phyloP scores from a whole-genome alignment of 345 rosid genomes.

The Litchi chinensis region DNA sequence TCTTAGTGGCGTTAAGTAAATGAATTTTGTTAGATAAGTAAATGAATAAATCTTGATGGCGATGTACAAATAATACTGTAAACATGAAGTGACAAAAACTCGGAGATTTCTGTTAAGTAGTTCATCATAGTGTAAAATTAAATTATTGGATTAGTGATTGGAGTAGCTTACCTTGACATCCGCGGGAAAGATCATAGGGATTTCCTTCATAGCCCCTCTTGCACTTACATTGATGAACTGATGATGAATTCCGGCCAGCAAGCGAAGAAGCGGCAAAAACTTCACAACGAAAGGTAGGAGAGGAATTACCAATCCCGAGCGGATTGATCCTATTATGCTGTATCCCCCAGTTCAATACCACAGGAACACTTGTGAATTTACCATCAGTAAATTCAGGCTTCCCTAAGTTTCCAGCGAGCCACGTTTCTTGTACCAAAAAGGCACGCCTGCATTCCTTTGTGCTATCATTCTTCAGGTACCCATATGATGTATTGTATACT shows the following conservation, averaged over 20 bases:
- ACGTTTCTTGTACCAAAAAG: background rate
- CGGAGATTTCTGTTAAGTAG: too few relatives aligned
- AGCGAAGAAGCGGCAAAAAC: background rate
- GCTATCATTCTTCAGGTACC: too few relatives aligned
- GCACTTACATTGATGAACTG: background rate
- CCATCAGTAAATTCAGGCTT: too few relatives aligned
- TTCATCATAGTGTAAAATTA: too few relatives aligned
- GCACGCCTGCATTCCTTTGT: background rate
- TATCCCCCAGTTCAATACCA: background rate
- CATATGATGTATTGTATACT: background rate
- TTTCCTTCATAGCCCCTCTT: background rate
- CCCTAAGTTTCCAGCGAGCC: background rate
- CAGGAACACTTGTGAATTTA: background rate
- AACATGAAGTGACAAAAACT: too few relatives aligned
- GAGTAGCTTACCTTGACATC: slow-evolving; percentile 3
- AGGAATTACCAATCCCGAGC: too few relatives aligned
- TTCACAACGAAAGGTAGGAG: background rate
- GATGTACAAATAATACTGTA: too few relatives aligned
- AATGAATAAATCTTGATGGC: too few relatives aligned
- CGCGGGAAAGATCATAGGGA: background rate
- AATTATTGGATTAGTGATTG: background rate
- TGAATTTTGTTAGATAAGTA: too few relatives aligned
- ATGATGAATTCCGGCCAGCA: too few relatives aligned
- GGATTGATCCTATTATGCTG: too few relatives aligned
- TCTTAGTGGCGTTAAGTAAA: too few relatives aligned